A percentile compares a stretch with the other conserved stretches of the same genome.
Evolutionary conservation across 495 filamentous ascomycete genomes (phyloP).

Genomic region (Neurospora sp.): DNA sequence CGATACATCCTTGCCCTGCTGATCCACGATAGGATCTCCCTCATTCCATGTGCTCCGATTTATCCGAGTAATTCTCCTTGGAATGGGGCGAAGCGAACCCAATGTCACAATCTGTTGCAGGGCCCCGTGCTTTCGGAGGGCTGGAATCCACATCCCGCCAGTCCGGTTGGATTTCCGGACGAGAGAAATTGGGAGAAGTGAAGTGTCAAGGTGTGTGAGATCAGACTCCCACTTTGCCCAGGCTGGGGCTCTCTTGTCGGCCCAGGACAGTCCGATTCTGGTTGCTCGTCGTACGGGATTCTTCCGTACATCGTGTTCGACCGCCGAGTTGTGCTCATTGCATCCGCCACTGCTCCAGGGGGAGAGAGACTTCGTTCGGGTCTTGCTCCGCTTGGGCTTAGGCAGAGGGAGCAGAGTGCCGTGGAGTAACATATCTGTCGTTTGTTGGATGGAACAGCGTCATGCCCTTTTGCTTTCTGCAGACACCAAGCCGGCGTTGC

Average conservation of each 20-base stretch:
- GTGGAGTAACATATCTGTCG: background rate
- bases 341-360: background rate
- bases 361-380: background rate
- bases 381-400: background rate
- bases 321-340: background rate
- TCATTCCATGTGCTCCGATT: background rate
- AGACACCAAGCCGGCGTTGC: background rate
- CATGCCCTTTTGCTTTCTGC: background rate
- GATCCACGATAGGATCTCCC: background rate
- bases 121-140: background rate
- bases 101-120: background rate
- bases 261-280: background rate
- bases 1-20: background rate
- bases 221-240: background rate
- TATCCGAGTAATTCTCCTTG: background rate
- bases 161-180: background rate
- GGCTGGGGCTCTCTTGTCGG: background rate
- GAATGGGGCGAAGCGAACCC: background rate
- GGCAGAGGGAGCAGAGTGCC: background rate
- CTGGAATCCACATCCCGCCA: background rate
- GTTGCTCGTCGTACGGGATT: background rate
- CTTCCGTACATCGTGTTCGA: background rate
- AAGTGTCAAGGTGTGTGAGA: background rate
- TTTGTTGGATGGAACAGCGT: background rate
- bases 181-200: background rate